These are phyloP conservation scores for Crepidotus variabilis DNA, from an alignment of 768 basidiomycete species.

Conservation along the genomic window DNA sequence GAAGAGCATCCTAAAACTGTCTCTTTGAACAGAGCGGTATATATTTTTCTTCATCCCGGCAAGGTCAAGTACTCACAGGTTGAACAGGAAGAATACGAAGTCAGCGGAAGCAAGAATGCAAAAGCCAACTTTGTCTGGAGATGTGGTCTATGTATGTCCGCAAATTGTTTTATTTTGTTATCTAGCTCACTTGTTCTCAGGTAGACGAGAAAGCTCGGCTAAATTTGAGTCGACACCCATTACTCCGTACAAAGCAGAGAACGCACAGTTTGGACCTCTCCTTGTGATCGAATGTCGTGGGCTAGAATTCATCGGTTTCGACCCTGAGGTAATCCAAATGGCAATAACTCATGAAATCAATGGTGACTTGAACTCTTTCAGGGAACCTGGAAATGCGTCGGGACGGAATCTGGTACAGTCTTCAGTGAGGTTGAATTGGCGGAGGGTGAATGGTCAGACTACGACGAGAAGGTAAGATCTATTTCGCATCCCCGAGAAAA, in stretches of 20 bases:
- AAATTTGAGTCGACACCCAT: constrained; percentile 62
- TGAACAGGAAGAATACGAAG: constrained; percentile 59
- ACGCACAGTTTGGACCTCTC: constrained; percentile 60
- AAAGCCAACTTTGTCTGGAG: constrained; percentile 82
- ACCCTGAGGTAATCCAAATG: constrained; percentile 52
- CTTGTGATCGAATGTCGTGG: constrained; percentile 82
- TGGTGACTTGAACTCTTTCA: constrained; percentile 22
- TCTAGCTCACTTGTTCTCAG: constrained; percentile 21
- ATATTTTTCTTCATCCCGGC: constrained; percentile 7
- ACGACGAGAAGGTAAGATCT: constrained; percentile 77
- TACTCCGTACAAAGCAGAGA: constrained; percentile 57
- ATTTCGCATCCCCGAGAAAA: background rate
- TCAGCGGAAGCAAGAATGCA: constrained; percentile 63
- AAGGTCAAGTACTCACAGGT: background rate
- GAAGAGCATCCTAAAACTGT: constrained; percentile 73
- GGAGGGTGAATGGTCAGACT: constrained; percentile 80
- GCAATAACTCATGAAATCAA: background rate
- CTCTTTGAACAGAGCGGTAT: constrained; percentile 66
- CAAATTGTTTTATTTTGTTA: constrained; percentile 2
- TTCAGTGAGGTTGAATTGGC: constrained; percentile 67
- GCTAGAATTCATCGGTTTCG: constrained; percentile 76
- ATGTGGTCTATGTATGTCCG: constrained; percentile 55
- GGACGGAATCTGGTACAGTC: constrained; percentile 41
- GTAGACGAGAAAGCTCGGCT: constrained; percentile 78
- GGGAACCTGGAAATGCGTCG: constrained; percentile 79